These are phyloP conservation scores for Pilasporangium apinafurcum DNA, from an alignment of 352 stramenopile genomes.

Conservation along the genomic window DNA sequence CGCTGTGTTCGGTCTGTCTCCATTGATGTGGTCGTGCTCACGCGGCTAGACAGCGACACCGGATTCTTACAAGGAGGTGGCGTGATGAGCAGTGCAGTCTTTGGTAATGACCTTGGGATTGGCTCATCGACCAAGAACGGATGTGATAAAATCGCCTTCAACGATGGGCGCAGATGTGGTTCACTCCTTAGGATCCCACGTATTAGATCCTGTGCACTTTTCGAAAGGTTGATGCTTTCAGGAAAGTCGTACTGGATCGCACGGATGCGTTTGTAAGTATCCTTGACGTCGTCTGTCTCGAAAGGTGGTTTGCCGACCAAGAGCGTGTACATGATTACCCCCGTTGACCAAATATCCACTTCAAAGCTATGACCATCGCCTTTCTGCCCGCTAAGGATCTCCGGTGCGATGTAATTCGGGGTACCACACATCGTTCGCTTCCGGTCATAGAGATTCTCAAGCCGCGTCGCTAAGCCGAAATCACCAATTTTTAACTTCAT, in stretches of 20 bases:
- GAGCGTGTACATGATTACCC: constrained; percentile 97
- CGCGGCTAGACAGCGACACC: background rate
- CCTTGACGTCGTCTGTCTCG: constrained; percentile 96
- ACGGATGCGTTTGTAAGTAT: constrained; percentile 97
- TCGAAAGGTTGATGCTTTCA: constrained; percentile 78
- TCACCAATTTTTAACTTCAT: constrained; percentile 97
- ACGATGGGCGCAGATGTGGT: constrained; percentile 54
- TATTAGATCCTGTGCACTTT: constrained; percentile 67
- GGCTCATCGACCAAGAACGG: constrained; percentile 67
- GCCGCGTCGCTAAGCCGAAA: constrained; percentile 88
- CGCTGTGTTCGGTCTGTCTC: constrained; percentile 11
- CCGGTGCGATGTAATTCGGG: constrained; percentile 91
- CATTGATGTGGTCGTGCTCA: background rate
- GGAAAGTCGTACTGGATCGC: constrained; percentile 96
- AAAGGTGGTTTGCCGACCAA: constrained; percentile 97
- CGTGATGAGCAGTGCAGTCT: constrained; percentile 62
- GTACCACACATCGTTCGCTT: constrained; percentile 96
- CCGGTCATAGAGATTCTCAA: constrained; percentile 88
- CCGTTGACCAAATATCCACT: constrained; percentile 97
- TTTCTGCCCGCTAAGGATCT: constrained; percentile 89
- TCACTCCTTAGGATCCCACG: constrained; percentile 68
- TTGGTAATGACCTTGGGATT: constrained; percentile 44
- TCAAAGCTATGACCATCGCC: constrained; percentile 95
- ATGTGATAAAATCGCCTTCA: constrained; percentile 74
- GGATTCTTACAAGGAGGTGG: constrained; percentile 47